Percentiles rank a stretch among this genome's conserved stretches.
These are phyloP conservation scores for Aspergillus ruber DNA, from an alignment of 2,329 filamentous ascomycete species.

Conservation along the genomic window DNA sequence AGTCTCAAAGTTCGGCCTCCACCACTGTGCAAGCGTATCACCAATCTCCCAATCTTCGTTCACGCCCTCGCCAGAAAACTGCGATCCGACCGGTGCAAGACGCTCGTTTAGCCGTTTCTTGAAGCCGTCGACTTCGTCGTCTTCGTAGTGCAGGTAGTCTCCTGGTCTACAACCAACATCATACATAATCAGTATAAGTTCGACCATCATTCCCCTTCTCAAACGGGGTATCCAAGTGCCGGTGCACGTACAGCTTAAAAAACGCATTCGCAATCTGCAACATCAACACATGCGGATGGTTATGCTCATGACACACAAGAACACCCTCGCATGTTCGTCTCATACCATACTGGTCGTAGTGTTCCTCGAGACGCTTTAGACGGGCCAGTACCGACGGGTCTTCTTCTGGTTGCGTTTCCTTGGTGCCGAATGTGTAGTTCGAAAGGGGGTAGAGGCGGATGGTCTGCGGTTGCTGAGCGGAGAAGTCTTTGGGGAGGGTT, in stretches of 20 bases:
- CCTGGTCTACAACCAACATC: constrained; percentile 55
- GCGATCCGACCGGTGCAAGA: constrained; percentile 81
- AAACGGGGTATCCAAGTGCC: not conserved
- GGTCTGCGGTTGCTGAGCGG: constrained; percentile 78
- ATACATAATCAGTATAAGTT: not conserved
- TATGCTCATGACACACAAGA: constrained; percentile 96
- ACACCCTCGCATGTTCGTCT: constrained; percentile 94
- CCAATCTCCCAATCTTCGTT: constrained; percentile 92
- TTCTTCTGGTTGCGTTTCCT: constrained; percentile 96
- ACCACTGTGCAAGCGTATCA: constrained; percentile 96
- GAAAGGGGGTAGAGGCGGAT: constrained; percentile 91
- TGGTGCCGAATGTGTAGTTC: constrained; percentile 98
- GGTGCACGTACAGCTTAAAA: constrained; percentile 69
- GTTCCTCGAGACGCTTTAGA: constrained; percentile 88
- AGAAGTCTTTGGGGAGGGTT: constrained; percentile 74
- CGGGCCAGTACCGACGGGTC: constrained; percentile 92
- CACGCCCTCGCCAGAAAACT: constrained; percentile 73
- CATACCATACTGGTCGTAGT: constrained; percentile 91
- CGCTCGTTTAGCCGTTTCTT: constrained; percentile 87
- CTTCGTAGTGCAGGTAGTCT: constrained; percentile 79
- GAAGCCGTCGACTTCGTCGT: constrained; percentile 92
- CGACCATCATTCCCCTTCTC: not conserved
- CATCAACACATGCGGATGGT: constrained; percentile 98
- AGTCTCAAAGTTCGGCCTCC: constrained; percentile 97
- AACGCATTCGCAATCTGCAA: constrained; percentile 98